Percentiles rank a stretch among this genome's conserved stretches.
phyloP scores from a whole-genome alignment of 2,329 filamentous ascomycete genomes.

The Neoarthrinium moseri region DNA sequence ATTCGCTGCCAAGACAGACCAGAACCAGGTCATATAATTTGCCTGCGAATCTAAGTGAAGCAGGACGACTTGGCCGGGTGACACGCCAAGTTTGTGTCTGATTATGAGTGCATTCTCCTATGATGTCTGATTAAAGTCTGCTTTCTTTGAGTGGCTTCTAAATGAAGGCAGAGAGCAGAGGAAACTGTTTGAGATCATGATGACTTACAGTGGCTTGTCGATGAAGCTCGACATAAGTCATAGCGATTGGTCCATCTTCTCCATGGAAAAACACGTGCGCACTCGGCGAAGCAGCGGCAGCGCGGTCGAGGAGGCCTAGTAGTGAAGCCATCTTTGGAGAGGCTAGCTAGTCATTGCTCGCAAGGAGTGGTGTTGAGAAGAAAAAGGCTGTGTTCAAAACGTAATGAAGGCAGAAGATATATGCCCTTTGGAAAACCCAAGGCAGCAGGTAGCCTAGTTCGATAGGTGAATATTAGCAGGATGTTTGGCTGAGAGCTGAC shows the following conservation, averaged over 20 bases:
- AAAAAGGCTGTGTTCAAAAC: no score
- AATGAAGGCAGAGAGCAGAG: no score
- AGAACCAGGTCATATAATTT: conserved; percentile 12
- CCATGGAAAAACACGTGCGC: not conserved
- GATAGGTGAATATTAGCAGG: no score
- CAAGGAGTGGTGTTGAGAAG: no score
- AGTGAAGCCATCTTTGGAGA: not conserved
- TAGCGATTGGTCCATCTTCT: not conserved
- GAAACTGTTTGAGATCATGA: not conserved
- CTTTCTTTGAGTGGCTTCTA: no score
- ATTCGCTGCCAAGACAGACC: conserved; percentile 11
- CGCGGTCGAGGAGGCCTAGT: not conserved
- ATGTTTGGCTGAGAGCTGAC: no score
- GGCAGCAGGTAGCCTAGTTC: no score
- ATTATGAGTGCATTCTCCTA: not conserved
- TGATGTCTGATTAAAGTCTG: no score
- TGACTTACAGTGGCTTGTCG: not conserved
- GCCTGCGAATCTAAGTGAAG: conserved; percentile 10
- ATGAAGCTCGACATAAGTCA: not conserved
- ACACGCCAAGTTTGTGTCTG: not conserved
- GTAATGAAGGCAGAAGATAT: no score
- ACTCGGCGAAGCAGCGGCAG: not conserved
- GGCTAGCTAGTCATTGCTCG: no score
- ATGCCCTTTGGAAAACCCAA: no score
- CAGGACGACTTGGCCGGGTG: not conserved